Percentiles rank a stretch among this genome's conserved stretches.
phyloP scores from a whole-genome alignment of 768 basidiomycete genomes.

The Favolaschia claudopus region DNA sequence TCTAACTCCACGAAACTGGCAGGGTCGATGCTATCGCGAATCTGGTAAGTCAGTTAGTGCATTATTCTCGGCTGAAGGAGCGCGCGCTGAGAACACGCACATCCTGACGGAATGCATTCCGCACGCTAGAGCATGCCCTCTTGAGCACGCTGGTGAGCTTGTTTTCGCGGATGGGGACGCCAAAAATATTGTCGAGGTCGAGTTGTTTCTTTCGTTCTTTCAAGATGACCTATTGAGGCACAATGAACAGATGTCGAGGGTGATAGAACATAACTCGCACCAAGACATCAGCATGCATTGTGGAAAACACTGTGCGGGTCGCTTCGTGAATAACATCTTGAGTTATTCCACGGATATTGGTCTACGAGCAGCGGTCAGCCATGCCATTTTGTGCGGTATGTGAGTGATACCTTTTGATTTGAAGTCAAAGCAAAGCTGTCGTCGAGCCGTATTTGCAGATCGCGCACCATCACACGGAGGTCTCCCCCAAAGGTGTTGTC shows the following conservation, averaged over 20 bases:
- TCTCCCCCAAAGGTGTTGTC: background rate
- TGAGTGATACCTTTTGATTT: background rate
- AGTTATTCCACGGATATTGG: background rate
- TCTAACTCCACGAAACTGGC: background rate
- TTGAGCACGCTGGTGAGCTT: background rate
- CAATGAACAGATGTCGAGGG: background rate
- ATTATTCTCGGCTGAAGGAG: too few relatives aligned
- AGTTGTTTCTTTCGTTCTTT: background rate
- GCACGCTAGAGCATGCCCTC: background rate
- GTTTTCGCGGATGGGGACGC: background rate
- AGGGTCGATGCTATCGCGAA: background rate
- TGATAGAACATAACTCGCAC: background rate
- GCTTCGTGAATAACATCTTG: background rate
- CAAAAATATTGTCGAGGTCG: background rate
- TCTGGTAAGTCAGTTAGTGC: background rate
- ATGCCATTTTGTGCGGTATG: too few relatives aligned
- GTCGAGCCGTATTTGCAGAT: background rate
- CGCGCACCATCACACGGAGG: background rate
- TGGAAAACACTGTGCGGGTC: background rate
- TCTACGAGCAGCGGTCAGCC: too few relatives aligned
- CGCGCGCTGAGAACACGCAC: background rate
- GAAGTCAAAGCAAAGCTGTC: background rate
- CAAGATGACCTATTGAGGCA: background rate
- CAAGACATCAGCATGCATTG: background rate
- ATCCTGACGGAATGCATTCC: background rate